Base-by-base conservation (phyloP, 1,284 basidiomycete species). In the Uromyces viciae-fabae region DNA sequence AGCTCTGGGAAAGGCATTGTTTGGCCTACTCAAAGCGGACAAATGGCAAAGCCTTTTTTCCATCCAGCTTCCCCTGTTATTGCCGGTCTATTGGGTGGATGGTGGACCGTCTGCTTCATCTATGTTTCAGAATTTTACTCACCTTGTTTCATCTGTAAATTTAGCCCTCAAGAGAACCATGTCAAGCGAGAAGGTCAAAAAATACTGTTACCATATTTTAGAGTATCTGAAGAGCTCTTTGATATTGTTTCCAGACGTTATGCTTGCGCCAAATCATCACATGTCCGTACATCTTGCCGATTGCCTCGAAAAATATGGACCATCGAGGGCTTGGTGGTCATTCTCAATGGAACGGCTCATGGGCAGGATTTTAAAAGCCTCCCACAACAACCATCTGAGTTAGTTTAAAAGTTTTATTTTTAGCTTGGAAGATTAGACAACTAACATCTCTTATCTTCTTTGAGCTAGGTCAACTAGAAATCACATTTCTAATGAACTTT, bases 401-500 rank as follows among this genome's bases (percentile, higher is more conserved):
- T 3, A 40, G 66, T n/a, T 69, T 11, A 14, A 14, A 15, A 9
- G 8, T 60, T 52, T 75, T 4, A 56, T 7, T 7, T 40, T 22
- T 33, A 8, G 8, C 31, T 25, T 52, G n/a, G 4, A 49, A 46
- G 9, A 14, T 42, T 42, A 17, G 25, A 7, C 28, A 9, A 46
- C 36, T 74, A n/a, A 74, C 25, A 14, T 74, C 25, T 40, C 11
- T 22, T 5, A 40, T 28, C 42, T 71, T 49, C 4, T 33, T 46
- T 17, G 15, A 2, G 33, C 31, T 33, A 80, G 77, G 77, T n/a
- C 38, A 80, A 46, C 52, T 80, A 22, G 77, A 80, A 64, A 38
- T 40, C 7, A 80, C 68, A 0, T 80, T 72, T 43, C 43, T 79
- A 36, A 79, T 40, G 2, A 79, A 62, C 40, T 79, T 72, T 25